A percentile compares a stretch with the other conserved stretches of the same genome.
Evolutionary conservation across 305 asterid genomes (phyloP).

Genomic region (Rubia balearica): DNA sequence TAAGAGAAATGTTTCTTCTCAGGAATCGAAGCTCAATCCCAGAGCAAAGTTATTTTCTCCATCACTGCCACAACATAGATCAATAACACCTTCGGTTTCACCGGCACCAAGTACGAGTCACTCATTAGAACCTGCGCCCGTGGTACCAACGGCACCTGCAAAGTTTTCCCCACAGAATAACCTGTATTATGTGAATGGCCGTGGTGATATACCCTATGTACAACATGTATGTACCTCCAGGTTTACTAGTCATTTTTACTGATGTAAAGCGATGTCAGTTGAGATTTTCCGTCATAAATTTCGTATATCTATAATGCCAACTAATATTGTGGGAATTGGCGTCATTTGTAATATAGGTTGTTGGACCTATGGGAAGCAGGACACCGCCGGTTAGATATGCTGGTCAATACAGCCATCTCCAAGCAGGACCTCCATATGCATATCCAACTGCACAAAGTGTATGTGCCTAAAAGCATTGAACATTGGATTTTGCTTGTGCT

Average conservation of each 20-base stretch:
- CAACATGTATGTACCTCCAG: constrained; percentile 47
- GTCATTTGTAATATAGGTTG: constrained; percentile 20
- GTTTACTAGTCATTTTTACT: not conserved
- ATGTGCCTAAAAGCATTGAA: constrained; percentile 8
- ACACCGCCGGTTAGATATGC: constrained; percentile 31
- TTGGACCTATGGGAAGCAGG: constrained; percentile 30
- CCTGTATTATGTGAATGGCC: constrained; percentile 37
- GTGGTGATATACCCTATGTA: constrained; percentile 34
- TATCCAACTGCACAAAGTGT: constrained; percentile 41
- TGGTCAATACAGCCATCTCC: constrained; percentile 31
- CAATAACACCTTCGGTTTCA: constrained; percentile 43
- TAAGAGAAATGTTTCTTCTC: constrained; percentile 18
- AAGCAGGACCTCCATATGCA: constrained; percentile 28
- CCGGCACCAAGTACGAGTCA: constrained; percentile 36
- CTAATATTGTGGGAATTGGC: not conserved
- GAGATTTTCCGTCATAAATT: not conserved
- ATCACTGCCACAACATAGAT: constrained; percentile 37
- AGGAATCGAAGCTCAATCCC: constrained; percentile 89
- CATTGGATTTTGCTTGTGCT: too few relatives aligned
- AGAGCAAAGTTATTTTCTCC: constrained; percentile 74
- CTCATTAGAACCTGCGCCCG: constrained; percentile 31
- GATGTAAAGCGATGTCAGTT: not conserved
- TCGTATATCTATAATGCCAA: not conserved
- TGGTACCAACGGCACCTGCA: constrained; percentile 43
- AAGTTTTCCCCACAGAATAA: constrained; percentile 46